Evolutionary conservation across 805 yeast species (phyloP), one percentile per base, ranked within the genome.

Genomic region (Barnettozyma sp.): DNA sequence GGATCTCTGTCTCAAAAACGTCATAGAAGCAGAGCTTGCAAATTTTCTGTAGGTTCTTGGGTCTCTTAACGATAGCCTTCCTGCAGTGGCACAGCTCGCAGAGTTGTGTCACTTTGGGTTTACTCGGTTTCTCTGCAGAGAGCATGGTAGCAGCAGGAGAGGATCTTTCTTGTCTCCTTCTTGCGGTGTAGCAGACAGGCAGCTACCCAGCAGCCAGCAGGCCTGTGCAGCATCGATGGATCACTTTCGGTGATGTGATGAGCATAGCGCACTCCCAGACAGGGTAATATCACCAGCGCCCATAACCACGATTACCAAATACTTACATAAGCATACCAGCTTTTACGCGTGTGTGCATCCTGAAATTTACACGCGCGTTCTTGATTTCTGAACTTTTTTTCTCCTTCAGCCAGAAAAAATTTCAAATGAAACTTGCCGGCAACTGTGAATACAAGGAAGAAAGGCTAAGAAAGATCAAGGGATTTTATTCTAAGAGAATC

Each of bases 1-100:
- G 98, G 44, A 92, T 83, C 56, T 92, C 99, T 0, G 94, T 83
- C 61, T 92, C 99, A 59, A 92, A 92, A 3, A 87, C 94, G 41
- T 74, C 70, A 55, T 70, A 90, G 57, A 92, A 92, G 59, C 99
- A 92, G 40, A 73, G 76, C 52, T 87, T 88, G 60, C 99, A 92
- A 12, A 92, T 68, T 52, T 83, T 86, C 59, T 82, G 90, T 28
- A 84, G 69, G 46, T 88, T 92, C 55, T 94, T 90, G 8, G 99
- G 99, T 43, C 98, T 70, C 51, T 78, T 82, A 68, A 92, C 71
- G 15, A 82, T 82, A 0, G 97, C 95, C 52, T 84, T 83, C 36
- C 90, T 70, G 22, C 71, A 68, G 46, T 76, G 80, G 55, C 98
- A 90, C 7, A 85, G 68, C 60, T 88, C 95, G 62, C 98, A 90